These are phyloP conservation scores for Colletotrichum lindemuthianum DNA, from an alignment of 2,329 filamentous ascomycete genomes.

Conservation along the genomic window DNA sequence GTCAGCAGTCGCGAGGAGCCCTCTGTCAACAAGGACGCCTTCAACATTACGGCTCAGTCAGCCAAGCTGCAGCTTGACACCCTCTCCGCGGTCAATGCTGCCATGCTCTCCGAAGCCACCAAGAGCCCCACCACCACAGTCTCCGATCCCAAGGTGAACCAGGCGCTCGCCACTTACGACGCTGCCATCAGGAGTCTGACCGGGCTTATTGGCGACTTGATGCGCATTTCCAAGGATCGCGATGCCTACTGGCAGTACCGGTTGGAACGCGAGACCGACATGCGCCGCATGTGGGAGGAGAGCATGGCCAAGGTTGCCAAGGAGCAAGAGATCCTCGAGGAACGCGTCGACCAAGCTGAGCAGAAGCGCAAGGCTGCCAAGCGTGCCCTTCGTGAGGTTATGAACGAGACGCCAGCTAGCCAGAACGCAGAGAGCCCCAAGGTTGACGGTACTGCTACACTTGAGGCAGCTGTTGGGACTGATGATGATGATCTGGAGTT, in stretches of 20 bases:
- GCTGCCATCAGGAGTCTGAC: constrained; percentile 89
- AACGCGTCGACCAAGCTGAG: constrained; percentile 87
- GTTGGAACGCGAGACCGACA: constrained; percentile 88
- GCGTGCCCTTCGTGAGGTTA: constrained; percentile 85
- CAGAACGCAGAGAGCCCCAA: constrained; percentile 41
- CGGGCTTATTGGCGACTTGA: constrained; percentile 82
- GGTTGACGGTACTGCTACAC: constrained; percentile 43
- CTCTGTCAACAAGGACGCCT: constrained; percentile 86
- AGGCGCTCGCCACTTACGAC: constrained; percentile 87
- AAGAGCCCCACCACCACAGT: constrained; percentile 77
- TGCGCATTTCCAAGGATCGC: constrained; percentile 92
- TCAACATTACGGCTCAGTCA: constrained; percentile 97
- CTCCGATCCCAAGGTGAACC: constrained; percentile 78
- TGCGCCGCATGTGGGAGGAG: constrained; percentile 97
- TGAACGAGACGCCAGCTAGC: constrained; percentile 53
- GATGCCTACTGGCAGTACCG: constrained; percentile 98
- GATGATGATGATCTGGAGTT: constrained; percentile 46
- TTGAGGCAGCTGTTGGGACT: constrained; percentile 42
- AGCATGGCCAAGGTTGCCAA: constrained; percentile 97
- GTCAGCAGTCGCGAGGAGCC: constrained; percentile 80
- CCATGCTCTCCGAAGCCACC: constrained; percentile 76
- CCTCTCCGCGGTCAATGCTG: constrained; percentile 84
- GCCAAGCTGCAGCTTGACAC: constrained; percentile 88
- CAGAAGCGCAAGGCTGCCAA: constrained; percentile 91
- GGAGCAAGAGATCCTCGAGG: constrained; percentile 92